These are phyloP conservation scores for Biscogniauxia sp. DNA, from an alignment of 2,329 filamentous ascomycete genomes.

Conservation along the genomic window DNA sequence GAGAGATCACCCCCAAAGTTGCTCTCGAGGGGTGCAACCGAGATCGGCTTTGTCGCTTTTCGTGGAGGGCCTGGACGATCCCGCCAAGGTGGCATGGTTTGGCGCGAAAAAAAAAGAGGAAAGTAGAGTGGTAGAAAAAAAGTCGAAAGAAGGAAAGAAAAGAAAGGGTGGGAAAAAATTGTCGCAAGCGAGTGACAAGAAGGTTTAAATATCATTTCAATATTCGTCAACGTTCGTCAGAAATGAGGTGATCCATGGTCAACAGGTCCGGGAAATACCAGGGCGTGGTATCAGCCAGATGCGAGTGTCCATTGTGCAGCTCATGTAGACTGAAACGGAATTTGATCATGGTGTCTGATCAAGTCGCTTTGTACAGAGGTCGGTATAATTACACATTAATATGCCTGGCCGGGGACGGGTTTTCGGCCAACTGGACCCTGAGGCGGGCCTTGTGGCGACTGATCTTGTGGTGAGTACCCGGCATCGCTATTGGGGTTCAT, in stretches of 20 bases:
- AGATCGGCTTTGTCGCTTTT: constrained; percentile 12
- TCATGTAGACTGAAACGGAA: not conserved
- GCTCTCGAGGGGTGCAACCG: constrained; percentile 4
- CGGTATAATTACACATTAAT: constrained; percentile 29
- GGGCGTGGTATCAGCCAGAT: constrained; percentile 6
- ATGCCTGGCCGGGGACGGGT: constrained; percentile 55
- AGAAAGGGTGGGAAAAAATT: constrained; percentile 16
- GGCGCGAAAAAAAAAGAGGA: constrained; percentile 12
- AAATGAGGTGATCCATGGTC: constrained; percentile 15
- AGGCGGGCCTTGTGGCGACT: constrained; percentile 33
- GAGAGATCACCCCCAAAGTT: constrained; percentile 7
- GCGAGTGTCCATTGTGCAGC: constrained; percentile 2
- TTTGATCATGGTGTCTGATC: constrained; percentile 1
- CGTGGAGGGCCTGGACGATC: constrained; percentile 1
- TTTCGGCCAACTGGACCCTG: constrained; percentile 50
- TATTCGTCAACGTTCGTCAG: constrained; percentile 30
- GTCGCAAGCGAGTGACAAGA: constrained; percentile 36
- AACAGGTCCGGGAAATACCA: constrained; percentile 6
- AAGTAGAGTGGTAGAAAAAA: constrained; percentile 18
- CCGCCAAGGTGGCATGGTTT: constrained; percentile 13
- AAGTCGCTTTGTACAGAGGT: not conserved
- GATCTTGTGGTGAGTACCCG: constrained; percentile 26
- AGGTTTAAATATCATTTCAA: constrained; percentile 28
- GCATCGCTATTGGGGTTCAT: constrained; percentile 42
- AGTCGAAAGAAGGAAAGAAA: constrained; percentile 16